A percentile compares a stretch with the other conserved stretches of the same genome.
These are phyloP conservation scores for Thelonectria blattea DNA, from an alignment of 2,329 filamentous ascomycete genomes.

Conservation along the genomic window DNA sequence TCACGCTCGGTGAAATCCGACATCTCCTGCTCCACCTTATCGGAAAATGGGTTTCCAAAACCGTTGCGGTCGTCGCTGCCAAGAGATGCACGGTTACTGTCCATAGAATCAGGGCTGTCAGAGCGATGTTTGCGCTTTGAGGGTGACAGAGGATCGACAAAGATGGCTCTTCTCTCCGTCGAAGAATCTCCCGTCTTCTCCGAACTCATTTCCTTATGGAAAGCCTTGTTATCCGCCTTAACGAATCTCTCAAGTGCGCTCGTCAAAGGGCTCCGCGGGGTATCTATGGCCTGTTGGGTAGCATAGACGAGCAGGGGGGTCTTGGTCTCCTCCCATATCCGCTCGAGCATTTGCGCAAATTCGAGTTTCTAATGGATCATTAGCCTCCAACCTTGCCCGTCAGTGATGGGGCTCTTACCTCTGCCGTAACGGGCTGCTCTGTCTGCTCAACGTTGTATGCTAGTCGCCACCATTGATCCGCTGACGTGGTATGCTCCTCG, in stretches of 20 bases:
- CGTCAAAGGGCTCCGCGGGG: constrained; percentile 45
- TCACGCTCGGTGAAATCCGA: constrained; percentile 27
- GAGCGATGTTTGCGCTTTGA: constrained; percentile 54
- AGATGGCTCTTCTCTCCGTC: constrained; percentile 22
- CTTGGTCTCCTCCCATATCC: constrained; percentile 56
- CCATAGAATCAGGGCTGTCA: constrained; percentile 54
- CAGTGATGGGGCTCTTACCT: constrained; percentile 47
- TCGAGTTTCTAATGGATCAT: constrained; percentile 52
- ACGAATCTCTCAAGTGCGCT: constrained; percentile 53
- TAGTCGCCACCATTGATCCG: constrained; percentile 64
- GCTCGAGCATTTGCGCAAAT: constrained; percentile 51
- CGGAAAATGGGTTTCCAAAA: constrained; percentile 42
- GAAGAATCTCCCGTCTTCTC: constrained; percentile 41
- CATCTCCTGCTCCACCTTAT: constrained; percentile 38
- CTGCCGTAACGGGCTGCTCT: constrained; percentile 50
- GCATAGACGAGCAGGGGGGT: constrained; percentile 60
- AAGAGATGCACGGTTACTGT: constrained; percentile 52
- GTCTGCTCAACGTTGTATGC: constrained; percentile 48
- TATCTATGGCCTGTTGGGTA: constrained; percentile 46
- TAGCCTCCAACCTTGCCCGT: constrained; percentile 2
- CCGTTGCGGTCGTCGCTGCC: constrained; percentile 47
- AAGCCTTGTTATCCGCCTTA: constrained; percentile 57
- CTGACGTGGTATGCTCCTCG: constrained; percentile 35
- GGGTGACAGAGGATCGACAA: constrained; percentile 51
- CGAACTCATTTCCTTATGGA: constrained; percentile 55